A percentile compares a stretch with the other conserved stretches of the same genome.
Conservation (phyloP, 1,284 basidiomycete genomes). For the Cryptococcus sp. region DNA sequence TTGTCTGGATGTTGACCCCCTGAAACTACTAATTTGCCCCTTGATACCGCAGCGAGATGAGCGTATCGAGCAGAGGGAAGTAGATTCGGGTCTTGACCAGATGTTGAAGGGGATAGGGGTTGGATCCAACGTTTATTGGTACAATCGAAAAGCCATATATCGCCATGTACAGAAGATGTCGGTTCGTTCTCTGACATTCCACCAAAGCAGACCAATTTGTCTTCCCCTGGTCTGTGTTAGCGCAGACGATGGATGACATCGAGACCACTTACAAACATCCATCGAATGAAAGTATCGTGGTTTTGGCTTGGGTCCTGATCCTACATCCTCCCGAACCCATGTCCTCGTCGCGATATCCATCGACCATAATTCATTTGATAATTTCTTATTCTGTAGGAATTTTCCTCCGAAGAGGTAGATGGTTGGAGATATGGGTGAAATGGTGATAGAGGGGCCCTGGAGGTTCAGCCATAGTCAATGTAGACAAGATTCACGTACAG, state of each 20-base stretch:
- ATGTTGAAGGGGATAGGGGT: slow-evolving; percentile 13
- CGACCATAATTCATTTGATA: slow-evolving; percentile 81
- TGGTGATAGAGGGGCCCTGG: slow-evolving; percentile 37
- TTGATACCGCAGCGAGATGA: slow-evolving; percentile 77
- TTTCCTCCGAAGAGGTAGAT: slow-evolving; percentile 66
- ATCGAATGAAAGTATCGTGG: slow-evolving; percentile 87
- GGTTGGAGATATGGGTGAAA: slow-evolving; percentile 36
- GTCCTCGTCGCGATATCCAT: slow-evolving; percentile 72
- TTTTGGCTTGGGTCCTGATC: slow-evolving; percentile 56
- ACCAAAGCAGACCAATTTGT: slow-evolving; percentile 82
- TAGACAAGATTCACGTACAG: slow-evolving; percentile 54
- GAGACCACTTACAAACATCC: slow-evolving; percentile 67
- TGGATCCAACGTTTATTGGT: slow-evolving; percentile 64
- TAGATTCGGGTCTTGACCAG: slow-evolving; percentile 42
- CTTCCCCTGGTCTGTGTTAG: slow-evolving; percentile 58
- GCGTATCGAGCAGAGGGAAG: slow-evolving; percentile 79
- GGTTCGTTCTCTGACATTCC: slow-evolving; percentile 67
- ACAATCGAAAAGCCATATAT: slow-evolving; percentile 79
- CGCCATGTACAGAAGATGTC: slow-evolving; percentile 66
- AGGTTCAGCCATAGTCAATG: not conserved
- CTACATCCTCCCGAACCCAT: slow-evolving; percentile 68
- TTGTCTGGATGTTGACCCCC: slow-evolving; percentile 76
- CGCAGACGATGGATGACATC: too few relatives aligned
- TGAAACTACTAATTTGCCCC: slow-evolving; percentile 80
- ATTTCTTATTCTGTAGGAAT: slow-evolving; percentile 73